Conservation (phyloP, 129 eudicot genomes). For the Cynara cardunculus region DNA sequence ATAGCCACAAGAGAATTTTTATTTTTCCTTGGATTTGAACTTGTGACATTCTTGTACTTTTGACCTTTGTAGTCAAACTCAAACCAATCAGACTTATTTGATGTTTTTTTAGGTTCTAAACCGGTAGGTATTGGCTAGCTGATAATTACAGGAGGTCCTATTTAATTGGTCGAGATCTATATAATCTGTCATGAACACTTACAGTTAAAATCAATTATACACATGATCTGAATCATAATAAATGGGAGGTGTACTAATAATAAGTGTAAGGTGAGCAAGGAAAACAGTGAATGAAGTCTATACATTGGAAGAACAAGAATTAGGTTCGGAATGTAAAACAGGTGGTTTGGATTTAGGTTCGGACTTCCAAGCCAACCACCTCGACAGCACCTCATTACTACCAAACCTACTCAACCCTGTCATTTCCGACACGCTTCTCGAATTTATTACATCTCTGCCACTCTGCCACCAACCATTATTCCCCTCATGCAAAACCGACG, state of each 20-base stretch:
- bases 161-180: too few species aligned
- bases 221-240: background rate
- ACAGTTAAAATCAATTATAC: too few species aligned
- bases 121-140: too few species aligned
- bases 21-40: too few species aligned
- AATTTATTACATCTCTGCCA: conserved; percentile 71
- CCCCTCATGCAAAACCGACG: conserved; percentile 35
- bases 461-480: conserved; percentile 36
- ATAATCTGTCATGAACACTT: too few species aligned
- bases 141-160: too few species aligned
- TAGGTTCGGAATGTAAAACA: conserved; percentile 27
- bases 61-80: too few species aligned
- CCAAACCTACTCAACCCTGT: conserved; percentile 77
- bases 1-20: too few species aligned
- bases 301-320: conserved; percentile 33
- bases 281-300: conserved; percentile 5
- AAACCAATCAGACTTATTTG: too few species aligned
- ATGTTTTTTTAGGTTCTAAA: too few species aligned
- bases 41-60: too few species aligned
- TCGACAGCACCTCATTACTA: conserved; percentile 31
- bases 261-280: conserved; percentile 1
- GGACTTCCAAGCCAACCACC: conserved; percentile 67
- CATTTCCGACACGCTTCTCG: conserved; percentile 95
- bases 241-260: background rate
- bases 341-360: conserved; percentile 38